These are phyloP conservation scores for Epichloe sibirici DNA, from an alignment of 2,329 filamentous ascomycete species.

Conservation along the genomic window DNA sequence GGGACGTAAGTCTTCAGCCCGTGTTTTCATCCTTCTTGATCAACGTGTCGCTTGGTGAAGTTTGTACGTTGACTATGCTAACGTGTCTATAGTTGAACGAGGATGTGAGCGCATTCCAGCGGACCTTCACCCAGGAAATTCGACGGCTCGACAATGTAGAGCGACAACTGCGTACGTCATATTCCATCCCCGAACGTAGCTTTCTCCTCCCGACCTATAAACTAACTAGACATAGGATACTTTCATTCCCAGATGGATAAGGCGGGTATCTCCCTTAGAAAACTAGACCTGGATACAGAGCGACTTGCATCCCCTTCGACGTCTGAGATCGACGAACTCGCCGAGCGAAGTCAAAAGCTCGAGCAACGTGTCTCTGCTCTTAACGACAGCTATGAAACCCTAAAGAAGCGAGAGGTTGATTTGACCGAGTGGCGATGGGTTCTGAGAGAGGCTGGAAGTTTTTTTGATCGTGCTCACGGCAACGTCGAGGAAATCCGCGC, in stretches of 20 bases:
- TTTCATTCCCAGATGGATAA: constrained; percentile 96
- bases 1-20: constrained; percentile 58
- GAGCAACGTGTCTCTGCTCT: constrained; percentile 84
- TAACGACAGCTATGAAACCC: constrained; percentile 95
- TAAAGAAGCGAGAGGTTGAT: constrained; percentile 96
- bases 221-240: constrained; percentile 51
- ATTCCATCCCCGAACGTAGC: constrained; percentile 3
- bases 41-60: neutral
- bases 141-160: constrained; percentile 96
- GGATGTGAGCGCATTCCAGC: constrained; percentile 86
- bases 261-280: constrained; percentile 70
- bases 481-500: constrained; percentile 94
- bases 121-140: constrained; percentile 96
- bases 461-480: constrained; percentile 92
- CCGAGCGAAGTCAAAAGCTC: constrained; percentile 81
- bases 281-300: constrained; percentile 82
- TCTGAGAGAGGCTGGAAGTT: constrained; percentile 85
- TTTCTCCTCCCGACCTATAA: neutral
- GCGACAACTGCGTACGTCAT: constrained; percentile 75
- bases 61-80: neutral
- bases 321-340: constrained; percentile 90
- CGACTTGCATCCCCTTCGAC: constrained; percentile 79
- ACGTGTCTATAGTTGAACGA: constrained; percentile 63
- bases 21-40: neutral
- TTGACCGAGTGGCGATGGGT: constrained; percentile 98